Base-by-base conservation (phyloP, 1,284 basidiomycete species). In the Puccinia hordei region DNA sequence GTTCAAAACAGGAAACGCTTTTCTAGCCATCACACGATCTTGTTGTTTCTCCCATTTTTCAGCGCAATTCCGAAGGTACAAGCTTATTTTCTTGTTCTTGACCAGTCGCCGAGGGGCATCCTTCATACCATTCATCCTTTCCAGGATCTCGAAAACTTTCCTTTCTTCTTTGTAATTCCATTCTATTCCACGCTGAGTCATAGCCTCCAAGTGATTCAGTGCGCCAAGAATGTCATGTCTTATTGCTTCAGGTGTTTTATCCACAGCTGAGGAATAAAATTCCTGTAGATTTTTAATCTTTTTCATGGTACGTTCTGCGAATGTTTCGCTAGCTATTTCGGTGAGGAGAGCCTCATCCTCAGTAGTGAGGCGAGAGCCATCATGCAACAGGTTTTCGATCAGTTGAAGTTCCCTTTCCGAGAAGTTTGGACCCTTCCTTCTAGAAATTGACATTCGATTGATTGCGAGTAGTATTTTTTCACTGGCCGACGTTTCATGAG, bases 321-420 rank as follows among this genome's bases (percentile, higher is more conserved):
- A 41, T 0, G 33, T 63, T 63, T 38, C 61, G 2, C 8, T 41
- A 9, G 33, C 13, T 22, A 38, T 2, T 63, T 63, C 33, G 17
- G 33, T n/a, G 1, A 63, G 38, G 13, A 41, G 19, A 22, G 33
- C 35, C 30, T 41, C 35, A 41, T 63, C 35, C 2, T 38, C 61
- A 63, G 33, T 9, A 17, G 33, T 63, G 35, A 63, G 61, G 15
- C 22, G 33, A 63, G 35, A 63, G 61, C 33, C n/a, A 22, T 22
- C 35, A 61, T 61, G 33, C 6, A 35, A 38, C 61, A 63, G n/a
- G 61, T 38, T 38, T 41, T 63, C 61, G 41, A 63, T 63, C 17
- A 63, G 33, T 63, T 41, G 61, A 1, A 63, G 15, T 35, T 63
- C 61, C 22, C 61, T 38, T 41, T 63, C 61, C 9, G 61, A 41